Conservation (phyloP, 140 eudicot species). For the Stevia rebaudiana region DNA sequence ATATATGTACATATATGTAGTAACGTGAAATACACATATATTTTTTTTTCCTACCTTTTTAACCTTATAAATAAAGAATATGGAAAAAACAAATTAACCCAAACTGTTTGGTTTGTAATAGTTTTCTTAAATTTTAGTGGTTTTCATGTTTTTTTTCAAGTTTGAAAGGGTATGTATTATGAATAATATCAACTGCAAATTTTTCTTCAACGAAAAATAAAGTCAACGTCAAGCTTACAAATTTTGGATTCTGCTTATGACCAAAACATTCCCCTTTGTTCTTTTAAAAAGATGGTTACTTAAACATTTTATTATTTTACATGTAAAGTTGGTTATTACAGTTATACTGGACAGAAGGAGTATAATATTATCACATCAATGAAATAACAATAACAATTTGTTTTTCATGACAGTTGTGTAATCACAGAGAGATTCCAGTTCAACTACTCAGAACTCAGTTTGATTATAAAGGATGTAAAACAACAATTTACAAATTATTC, state of each 20-base stretch:
- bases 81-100: too few relatives aligned
- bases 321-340: background rate
- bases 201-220: background rate
- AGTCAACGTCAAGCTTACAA: too few relatives aligned
- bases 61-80: too few relatives aligned
- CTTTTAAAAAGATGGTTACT: background rate
- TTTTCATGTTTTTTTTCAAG: too few relatives aligned
- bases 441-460: background rate
- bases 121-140: too few relatives aligned
- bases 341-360: background rate
- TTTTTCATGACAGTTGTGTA: conserved; percentile 5
- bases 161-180: too few relatives aligned
- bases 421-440: background rate
- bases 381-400: background rate
- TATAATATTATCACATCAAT: background rate
- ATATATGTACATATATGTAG: too few relatives aligned
- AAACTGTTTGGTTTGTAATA: too few relatives aligned
- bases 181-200: background rate
- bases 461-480: background rate
- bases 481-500: conserved; percentile 1
- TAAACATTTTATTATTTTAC: background rate
- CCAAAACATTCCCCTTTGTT: background rate
- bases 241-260: conserved; percentile 1
- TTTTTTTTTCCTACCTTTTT: too few relatives aligned
- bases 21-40: too few relatives aligned